Percentiles rank a stretch among this genome's conserved stretches.
Evolutionary conservation across 1,284 basidiomycete species (phyloP).

Genomic region (Kwoniella shivajii): DNA sequence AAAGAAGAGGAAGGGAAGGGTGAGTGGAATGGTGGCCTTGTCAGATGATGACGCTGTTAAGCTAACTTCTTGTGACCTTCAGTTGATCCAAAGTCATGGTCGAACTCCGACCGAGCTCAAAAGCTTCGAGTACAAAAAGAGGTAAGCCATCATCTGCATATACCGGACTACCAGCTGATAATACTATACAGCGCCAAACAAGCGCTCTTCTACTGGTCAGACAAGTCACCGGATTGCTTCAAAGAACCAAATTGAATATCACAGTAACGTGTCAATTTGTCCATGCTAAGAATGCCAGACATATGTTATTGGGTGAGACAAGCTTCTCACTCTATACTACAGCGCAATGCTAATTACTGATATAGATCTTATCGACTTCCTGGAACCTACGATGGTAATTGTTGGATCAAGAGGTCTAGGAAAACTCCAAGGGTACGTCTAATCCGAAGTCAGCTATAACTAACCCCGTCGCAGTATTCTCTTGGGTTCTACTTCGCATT

Average conservation of each 20-base stretch:
- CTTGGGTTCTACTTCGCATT: conserved; percentile 95
- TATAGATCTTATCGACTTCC: conserved; percentile 82
- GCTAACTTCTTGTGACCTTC: not conserved
- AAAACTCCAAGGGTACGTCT: conserved; percentile 78
- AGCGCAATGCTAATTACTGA: not conserved
- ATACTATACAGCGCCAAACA: conserved; percentile 69
- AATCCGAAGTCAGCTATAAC: not conserved
- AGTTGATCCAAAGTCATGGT: conserved; percentile 74
- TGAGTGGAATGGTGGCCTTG: conserved; percentile 51
- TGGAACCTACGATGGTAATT: conserved; percentile 89
- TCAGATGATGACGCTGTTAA: not conserved
- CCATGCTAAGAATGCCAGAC: conserved; percentile 90
- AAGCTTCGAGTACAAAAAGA: conserved; percentile 87
- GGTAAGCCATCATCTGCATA: conserved; percentile 56
- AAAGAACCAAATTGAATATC: conserved; percentile 85
- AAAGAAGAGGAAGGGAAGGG: conserved; percentile 90
- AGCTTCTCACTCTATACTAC: too few relatives aligned
- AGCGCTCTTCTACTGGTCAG: conserved; percentile 81
- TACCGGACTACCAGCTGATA: not conserved
- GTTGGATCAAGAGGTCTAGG: conserved; percentile 91
- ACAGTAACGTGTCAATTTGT: conserved; percentile 89
- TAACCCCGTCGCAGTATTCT: conserved; percentile 66
- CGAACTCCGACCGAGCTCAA: conserved; percentile 67
- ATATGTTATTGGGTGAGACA: conserved; percentile 79
- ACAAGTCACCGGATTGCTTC: conserved; percentile 84